Base-by-base conservation (phyloP, 225 moss, liverwort and hornwort species). In the Straminergon stramineum region DNA sequence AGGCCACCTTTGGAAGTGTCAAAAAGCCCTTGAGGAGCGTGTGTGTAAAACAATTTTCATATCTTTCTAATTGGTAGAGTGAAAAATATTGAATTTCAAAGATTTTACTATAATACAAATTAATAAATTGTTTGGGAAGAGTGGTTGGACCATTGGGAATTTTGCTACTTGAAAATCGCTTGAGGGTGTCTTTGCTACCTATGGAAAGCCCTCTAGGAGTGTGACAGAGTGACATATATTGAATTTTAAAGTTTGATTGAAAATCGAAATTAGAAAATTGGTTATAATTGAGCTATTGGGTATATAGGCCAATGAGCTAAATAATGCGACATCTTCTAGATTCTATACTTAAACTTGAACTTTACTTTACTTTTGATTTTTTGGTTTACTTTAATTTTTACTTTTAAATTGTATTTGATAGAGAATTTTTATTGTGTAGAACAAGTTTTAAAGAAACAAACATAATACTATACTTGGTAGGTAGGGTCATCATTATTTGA, bases 131-230 rank as follows among this genome's bases (percentile, higher is more conserved):
- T 3, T 27, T 73, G 3, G 0, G 2, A 9, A 43, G 6, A 71
- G 3, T 5, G 5, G 17, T 74, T 45, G 10, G 4, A 48, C 0
- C 3, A 1, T 70, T 75, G 30, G 17, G 4, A 45, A 22, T 45
- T 9, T 1, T 1, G 3, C 0, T 1, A 71, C 2, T 5, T 0
- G 1, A 1, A 9, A 4, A 24, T 0, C 0, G 0, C 48, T 0
- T 45, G 1, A 1, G 2, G 6, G 3, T 1, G 4, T 2, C 19
- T 2, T 7, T 31, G 7, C 32, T 19, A 75, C 1, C 0, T 1
- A 12, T 37, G 2, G 51, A 32, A 51, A 76, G 8, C 5, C 13
- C 11, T 73, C 1, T 2, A 1, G 24, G 3, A 43, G 16, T 51
- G 11, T 51, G 7, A 20, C 0, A 0, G 2, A 77, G 22, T 21